Conservation (phyloP, 202 grass and related monocot species). For the Eragrostis tef region DNA sequence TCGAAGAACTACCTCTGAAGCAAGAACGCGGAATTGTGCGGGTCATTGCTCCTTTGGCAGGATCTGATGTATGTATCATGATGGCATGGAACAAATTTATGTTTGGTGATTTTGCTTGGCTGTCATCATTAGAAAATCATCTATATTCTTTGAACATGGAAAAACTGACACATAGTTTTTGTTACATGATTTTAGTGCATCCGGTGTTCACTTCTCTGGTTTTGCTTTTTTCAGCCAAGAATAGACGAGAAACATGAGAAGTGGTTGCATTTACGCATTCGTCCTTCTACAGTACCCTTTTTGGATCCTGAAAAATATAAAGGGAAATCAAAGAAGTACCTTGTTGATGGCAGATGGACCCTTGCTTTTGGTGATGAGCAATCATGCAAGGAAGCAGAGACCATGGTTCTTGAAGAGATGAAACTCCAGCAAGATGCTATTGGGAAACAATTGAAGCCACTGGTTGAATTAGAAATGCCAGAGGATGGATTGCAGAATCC, state of each 20-base stretch:
- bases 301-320: slow-evolving; percentile 75
- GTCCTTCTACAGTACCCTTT: slow-evolving; percentile 78
- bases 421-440: slow-evolving; percentile 64
- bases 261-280: slow-evolving; percentile 94
- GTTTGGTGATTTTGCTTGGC: slow-evolving; percentile 5
- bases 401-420: slow-evolving; percentile 75
- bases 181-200: background rate
- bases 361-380: slow-evolving; percentile 87
- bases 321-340: slow-evolving; percentile 62
- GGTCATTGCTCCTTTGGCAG: slow-evolving; percentile 80
- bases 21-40: slow-evolving; percentile 75
- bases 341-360: slow-evolving; percentile 97
- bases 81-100: slow-evolving; percentile 31
- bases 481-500: slow-evolving; percentile 51
- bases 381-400: slow-evolving; percentile 66
- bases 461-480: slow-evolving; percentile 62
- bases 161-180: slow-evolving; percentile 12
- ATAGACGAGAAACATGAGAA: slow-evolving; percentile 77
- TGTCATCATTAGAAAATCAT: background rate
- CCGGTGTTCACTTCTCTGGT: slow-evolving; percentile 28
- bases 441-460: slow-evolving; percentile 59
- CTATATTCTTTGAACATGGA: slow-evolving; percentile 13
- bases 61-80: slow-evolving; percentile 84
- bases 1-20: slow-evolving; percentile 84
- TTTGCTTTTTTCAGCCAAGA: slow-evolving; percentile 73